These are phyloP conservation scores for Pneumocystis murina DNA, from an alignment of 1,139 yeast species.

Conservation along the genomic window DNA sequence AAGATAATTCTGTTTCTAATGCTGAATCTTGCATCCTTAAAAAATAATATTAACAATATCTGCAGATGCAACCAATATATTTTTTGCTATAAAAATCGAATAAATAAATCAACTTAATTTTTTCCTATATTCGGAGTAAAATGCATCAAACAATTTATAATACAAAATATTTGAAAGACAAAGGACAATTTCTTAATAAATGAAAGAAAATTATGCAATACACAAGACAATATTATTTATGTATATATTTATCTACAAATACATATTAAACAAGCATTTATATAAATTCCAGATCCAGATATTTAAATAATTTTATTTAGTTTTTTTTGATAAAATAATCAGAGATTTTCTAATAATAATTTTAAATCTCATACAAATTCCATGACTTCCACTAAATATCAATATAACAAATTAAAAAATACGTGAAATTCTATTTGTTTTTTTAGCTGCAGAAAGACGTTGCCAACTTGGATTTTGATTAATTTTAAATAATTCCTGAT, in stretches of 20 bases:
- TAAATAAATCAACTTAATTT: not conserved
- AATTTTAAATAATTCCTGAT: not conserved
- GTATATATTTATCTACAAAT: not conserved
- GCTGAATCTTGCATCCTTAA: constrained; percentile 12
- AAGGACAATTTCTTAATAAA: no score
- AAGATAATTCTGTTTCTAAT: constrained; percentile 28
- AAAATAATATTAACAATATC: not conserved
- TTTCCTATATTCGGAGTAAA: no score
- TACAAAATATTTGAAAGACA: not conserved
- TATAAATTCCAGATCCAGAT: no score
- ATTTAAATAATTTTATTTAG: no score
- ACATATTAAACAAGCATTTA: no score
- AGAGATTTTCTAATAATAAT: no score
- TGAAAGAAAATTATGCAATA: no score
- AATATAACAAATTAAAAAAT: not conserved
- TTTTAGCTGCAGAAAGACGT: not conserved
- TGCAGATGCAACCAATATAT: not conserved
- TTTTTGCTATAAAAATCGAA: not conserved
- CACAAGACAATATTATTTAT: not conserved
- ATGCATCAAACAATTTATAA: no score
- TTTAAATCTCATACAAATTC: not conserved
- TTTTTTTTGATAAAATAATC: no score
- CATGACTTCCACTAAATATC: not conserved
- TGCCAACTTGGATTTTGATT: not conserved
- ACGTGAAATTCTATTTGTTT: not conserved